Conservation (phyloP, 257 asterid genomes). For the Capsicum rhomboideum region DNA sequence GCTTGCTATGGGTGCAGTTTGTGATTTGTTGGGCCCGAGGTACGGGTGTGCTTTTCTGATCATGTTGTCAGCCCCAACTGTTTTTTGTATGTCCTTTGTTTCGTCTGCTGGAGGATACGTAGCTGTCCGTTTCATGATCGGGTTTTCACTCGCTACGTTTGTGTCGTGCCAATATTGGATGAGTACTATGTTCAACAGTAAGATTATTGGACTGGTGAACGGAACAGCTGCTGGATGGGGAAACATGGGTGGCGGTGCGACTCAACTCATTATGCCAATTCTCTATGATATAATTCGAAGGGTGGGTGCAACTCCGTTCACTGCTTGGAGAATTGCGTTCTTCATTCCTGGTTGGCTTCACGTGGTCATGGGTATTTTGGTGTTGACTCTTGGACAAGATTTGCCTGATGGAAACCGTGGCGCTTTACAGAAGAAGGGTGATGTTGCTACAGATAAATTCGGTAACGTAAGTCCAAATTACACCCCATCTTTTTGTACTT, state of each 20-base stretch:
- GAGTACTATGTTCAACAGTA: slow-evolving; percentile 44
- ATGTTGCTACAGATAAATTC: slow-evolving; percentile 20
- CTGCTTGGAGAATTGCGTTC: slow-evolving; percentile 64
- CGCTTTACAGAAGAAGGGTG: slow-evolving; percentile 41
- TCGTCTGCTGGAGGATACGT: slow-evolving; percentile 30
- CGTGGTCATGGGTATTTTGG: slow-evolving; percentile 45
- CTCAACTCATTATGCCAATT: slow-evolving; percentile 56
- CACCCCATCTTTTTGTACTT: too few species aligned
- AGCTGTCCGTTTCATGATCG: slow-evolving; percentile 56
- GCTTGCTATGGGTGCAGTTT: slow-evolving; percentile 53
- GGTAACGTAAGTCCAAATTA: too few species aligned
- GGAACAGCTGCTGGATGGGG: slow-evolving; percentile 73
- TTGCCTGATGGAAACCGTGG: slow-evolving; percentile 53
- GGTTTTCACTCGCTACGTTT: slow-evolving; percentile 53
- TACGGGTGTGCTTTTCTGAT: slow-evolving; percentile 49
- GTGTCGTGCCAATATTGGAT: slow-evolving; percentile 64
- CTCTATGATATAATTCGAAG: slow-evolving; percentile 29
- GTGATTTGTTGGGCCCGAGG: slow-evolving; percentile 41
- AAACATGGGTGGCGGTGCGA: slow-evolving; percentile 67
- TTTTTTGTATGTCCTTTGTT: slow-evolving; percentile 47
- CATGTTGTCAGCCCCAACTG: slow-evolving; percentile 47
- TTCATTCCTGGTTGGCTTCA: slow-evolving; percentile 54
- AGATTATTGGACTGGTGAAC: slow-evolving; percentile 43
- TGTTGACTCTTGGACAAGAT: slow-evolving; percentile 51
- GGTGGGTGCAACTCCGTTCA: slow-evolving; percentile 33